A percentile compares a stretch with the other conserved stretches of the same genome.
phyloP scores from a whole-genome alignment of 306 rosid species.

The Vachellia pachyceras region DNA sequence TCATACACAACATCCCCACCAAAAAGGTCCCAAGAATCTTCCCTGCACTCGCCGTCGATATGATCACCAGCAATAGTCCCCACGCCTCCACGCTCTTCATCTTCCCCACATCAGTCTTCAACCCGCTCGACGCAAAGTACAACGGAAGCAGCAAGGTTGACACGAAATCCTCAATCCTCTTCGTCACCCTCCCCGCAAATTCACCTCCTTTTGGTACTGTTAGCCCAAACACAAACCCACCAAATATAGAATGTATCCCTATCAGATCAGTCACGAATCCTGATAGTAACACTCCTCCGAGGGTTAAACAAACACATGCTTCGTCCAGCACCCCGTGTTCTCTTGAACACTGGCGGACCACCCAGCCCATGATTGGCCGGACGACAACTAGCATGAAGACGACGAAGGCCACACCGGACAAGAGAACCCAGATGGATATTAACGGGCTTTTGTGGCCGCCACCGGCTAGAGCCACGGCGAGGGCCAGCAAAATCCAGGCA shows the following conservation, averaged over 20 bases:
- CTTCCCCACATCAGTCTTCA: slow-evolving; percentile 72
- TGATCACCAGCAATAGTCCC: slow-evolving; percentile 63
- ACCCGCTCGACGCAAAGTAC: slow-evolving; percentile 78
- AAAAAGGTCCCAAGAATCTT: slow-evolving; percentile 72
- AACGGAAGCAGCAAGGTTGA: slow-evolving; percentile 71
- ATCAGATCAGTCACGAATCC: slow-evolving; percentile 74
- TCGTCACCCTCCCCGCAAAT: slow-evolving; percentile 55
- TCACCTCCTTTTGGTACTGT: slow-evolving; percentile 61
- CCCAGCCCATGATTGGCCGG: slow-evolving; percentile 35
- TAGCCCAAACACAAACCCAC: slow-evolving; percentile 76
- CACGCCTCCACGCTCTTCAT: slow-evolving; percentile 50
- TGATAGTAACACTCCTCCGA: slow-evolving; percentile 65
- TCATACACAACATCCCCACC: slow-evolving; percentile 60
- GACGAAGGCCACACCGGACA: slow-evolving; percentile 40
- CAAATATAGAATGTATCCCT: slow-evolving; percentile 81
- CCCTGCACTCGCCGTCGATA: slow-evolving; percentile 62
- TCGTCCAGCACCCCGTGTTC: slow-evolving; percentile 40
- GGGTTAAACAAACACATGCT: slow-evolving; percentile 57
- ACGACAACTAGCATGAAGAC: slow-evolving; percentile 14
- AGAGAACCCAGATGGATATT: slow-evolving; percentile 28
- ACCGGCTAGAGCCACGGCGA: slow-evolving; percentile 62
- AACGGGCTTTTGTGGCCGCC: slow-evolving; percentile 28
- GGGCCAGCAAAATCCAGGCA: slow-evolving; percentile 81
- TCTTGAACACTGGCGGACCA: slow-evolving; percentile 8
- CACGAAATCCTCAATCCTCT: slow-evolving; percentile 77